Evolutionary conservation across 1,284 basidiomycete genomes (phyloP).

Genomic region (Ceratobasidium sp.): DNA sequence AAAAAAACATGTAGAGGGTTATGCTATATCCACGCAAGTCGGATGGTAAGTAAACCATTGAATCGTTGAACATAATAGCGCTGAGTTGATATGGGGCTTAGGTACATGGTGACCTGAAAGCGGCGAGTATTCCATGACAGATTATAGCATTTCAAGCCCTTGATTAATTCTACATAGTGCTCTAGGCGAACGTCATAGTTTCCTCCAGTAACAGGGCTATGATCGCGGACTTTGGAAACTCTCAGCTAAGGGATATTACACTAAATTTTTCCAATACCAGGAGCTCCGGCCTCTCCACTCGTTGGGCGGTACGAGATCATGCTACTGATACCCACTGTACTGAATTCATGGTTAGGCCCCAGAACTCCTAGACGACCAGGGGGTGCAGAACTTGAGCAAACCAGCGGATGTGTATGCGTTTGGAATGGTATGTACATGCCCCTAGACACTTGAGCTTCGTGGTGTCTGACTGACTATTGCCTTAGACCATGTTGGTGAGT

Average conservation of each 20-base stretch:
- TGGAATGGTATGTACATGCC: conserved; percentile 17
- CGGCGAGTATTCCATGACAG: too few species aligned
- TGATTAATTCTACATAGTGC: not conserved
- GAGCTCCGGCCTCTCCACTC: not conserved
- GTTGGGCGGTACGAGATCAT: conserved; percentile 4
- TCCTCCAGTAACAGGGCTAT: not conserved
- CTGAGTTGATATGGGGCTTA: not conserved
- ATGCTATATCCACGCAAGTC: not conserved
- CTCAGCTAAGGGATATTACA: not conserved
- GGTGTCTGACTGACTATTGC: not conserved
- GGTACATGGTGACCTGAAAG: too few species aligned
- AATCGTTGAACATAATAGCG: not conserved
- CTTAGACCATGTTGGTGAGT: conserved; percentile 14
- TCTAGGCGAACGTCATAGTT: not conserved
- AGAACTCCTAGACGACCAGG: not conserved
- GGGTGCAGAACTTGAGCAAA: not conserved
- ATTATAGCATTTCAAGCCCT: not conserved
- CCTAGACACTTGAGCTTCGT: not conserved
- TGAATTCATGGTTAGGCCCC: too few species aligned
- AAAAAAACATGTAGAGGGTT: too few species aligned
- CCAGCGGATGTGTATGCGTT: conserved; percentile 11
- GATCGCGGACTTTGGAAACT: not conserved
- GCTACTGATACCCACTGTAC: not conserved
- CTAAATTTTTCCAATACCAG: not conserved
- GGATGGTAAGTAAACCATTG: not conserved